These are phyloP conservation scores for Hsuehochloa calcarea DNA, from an alignment of 176 grass and related monocot species.

Conservation along the genomic window DNA sequence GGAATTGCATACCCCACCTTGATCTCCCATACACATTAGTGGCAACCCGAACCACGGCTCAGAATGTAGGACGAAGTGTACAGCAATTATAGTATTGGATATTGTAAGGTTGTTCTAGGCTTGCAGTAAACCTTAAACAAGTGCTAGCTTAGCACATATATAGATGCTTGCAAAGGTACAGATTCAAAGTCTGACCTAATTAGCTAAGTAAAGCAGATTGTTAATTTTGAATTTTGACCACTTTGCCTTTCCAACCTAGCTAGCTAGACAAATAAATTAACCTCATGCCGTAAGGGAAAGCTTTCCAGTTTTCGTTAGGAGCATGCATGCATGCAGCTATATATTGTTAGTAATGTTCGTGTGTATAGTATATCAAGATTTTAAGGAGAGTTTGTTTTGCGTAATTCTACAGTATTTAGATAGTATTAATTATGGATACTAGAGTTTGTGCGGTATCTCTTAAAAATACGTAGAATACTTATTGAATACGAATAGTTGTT, in stretches of 20 bases:
- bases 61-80: neutral
- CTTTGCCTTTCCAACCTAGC: constrained; percentile 7
- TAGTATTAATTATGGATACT: no score
- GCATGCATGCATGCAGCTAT: neutral
- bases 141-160: neutral
- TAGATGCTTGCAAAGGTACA: constrained; percentile 20
- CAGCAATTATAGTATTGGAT: constrained; percentile 8
- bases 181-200: constrained; percentile 36
- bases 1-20: constrained; percentile 29
- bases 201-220: constrained; percentile 7
- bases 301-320: neutral
- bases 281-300: neutral
- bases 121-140: constrained; percentile 54
- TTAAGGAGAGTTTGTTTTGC: no score
- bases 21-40: neutral
- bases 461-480: no score
- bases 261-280: neutral
- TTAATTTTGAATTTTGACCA: constrained; percentile 23
- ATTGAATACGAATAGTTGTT: no score
- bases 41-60: neutral
- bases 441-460: no score
- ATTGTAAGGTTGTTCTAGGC: neutral
- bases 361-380: no score
- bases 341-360: no score
- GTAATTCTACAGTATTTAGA: no score